Evolutionary conservation across 768 basidiomycete species (phyloP).

Genomic region (Boletus tylopilopsis): DNA sequence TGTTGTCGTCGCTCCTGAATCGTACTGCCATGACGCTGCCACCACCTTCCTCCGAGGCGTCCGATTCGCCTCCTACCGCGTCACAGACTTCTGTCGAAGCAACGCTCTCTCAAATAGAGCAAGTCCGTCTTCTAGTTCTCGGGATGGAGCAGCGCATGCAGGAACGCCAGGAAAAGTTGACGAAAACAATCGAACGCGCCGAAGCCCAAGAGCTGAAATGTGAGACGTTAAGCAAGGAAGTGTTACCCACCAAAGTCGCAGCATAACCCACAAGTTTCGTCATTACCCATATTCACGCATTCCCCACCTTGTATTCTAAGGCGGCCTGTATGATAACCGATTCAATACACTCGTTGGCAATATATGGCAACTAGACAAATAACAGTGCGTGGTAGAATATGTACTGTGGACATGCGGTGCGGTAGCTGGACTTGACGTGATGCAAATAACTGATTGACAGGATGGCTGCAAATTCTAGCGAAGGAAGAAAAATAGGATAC

Average conservation of each 20-base stretch:
- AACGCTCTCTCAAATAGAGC: conserved; percentile 60
- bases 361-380: conserved; percentile 30
- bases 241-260: conserved; percentile 21
- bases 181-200: conserved; percentile 57
- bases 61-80: conserved; percentile 10
- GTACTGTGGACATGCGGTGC: conserved; percentile 22
- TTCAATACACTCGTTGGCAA: conserved; percentile 20
- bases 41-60: conserved; percentile 11
- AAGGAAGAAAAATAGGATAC: conserved; percentile 13
- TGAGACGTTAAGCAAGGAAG: conserved; percentile 45
- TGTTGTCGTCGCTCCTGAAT: conserved; percentile 27
- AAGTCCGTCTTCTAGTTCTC: conserved; percentile 61
- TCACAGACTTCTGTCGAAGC: conserved; percentile 34
- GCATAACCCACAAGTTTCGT: too few species aligned
- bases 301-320: conserved; percentile 24
- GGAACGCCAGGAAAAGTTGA: conserved; percentile 56
- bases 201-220: conserved; percentile 55
- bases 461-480: conserved; percentile 27
- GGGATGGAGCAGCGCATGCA: conserved; percentile 76
- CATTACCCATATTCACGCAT: conserved; percentile 13
- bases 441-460: conserved; percentile 24
- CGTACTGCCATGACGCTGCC: conserved; percentile 19
- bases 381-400: conserved; percentile 27
- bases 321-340: conserved; percentile 1
- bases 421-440: conserved; percentile 20